A percentile compares a stretch with the other conserved stretches of the same genome.
phyloP scores from a whole-genome alignment of 352 stramenopile genomes.

The Thalassiosira exigua region DNA sequence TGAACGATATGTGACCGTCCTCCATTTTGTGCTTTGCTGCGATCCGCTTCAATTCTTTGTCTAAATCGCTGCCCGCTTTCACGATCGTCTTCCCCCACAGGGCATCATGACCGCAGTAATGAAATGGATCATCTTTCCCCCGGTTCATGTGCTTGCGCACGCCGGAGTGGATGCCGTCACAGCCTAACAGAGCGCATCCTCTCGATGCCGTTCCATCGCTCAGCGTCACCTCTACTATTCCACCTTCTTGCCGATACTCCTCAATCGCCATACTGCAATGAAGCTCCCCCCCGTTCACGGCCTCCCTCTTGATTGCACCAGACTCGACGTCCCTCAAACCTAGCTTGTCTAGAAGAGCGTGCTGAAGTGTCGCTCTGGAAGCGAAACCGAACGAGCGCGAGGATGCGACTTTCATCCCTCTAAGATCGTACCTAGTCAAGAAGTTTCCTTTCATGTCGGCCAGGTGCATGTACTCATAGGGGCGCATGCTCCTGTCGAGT shows the following conservation, averaged over 20 bases:
- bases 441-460: constrained; percentile 4
- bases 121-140: constrained; percentile 12
- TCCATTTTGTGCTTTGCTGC: constrained; percentile 9
- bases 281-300: neutral
- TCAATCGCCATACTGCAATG: constrained; percentile 14
- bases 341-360: constrained; percentile 26
- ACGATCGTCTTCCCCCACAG: constrained; percentile 34
- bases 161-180: constrained; percentile 24
- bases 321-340: constrained; percentile 27
- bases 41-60: constrained; percentile 22
- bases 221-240: constrained; percentile 9
- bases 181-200: constrained; percentile 17
- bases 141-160: constrained; percentile 21
- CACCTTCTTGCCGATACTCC: neutral
- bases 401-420: constrained; percentile 10
- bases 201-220: constrained; percentile 7
- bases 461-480: constrained; percentile 28
- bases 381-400: constrained; percentile 20
- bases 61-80: constrained; percentile 5
- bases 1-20: constrained; percentile 14
- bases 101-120: constrained; percentile 28
- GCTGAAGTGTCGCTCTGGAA: constrained; percentile 24
- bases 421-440: constrained; percentile 14
- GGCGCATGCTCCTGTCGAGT: constrained; percentile 19
- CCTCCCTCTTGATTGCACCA: constrained; percentile 14